Conservation (phyloP, 495 filamentous ascomycete species). For the Aspergillus mulundensis region DNA sequence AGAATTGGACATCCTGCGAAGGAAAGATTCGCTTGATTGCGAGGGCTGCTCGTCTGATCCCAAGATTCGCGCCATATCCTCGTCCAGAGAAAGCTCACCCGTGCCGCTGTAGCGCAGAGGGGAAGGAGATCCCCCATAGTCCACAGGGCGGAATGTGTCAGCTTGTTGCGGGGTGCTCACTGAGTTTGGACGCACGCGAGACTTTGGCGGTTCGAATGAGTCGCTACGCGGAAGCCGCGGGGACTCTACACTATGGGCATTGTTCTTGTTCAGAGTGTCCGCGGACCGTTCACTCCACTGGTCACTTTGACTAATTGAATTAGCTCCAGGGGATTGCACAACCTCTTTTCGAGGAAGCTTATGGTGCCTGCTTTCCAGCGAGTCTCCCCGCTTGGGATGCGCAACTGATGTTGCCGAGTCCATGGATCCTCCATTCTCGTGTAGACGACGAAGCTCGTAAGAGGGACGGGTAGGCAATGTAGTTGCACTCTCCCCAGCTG, state of each 20-base stretch:
- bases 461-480: conserved; percentile 34
- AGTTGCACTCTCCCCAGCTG: conserved; percentile 21
- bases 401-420: conserved; percentile 37
- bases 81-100: conserved; percentile 82
- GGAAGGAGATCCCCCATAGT: conserved; percentile 56
- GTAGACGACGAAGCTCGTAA: conserved; percentile 35
- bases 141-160: conserved; percentile 32
- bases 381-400: conserved; percentile 56
- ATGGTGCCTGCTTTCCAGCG: conserved; percentile 41
- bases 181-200: conserved; percentile 49
- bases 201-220: conserved; percentile 29
- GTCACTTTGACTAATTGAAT: conserved; percentile 14
- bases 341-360: conserved; percentile 35
- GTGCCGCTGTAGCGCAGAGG: conserved; percentile 68
- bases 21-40: conserved; percentile 56
- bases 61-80: conserved; percentile 81
- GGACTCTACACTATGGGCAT: conserved; percentile 31
- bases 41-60: conserved; percentile 57
- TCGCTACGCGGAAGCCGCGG: conserved; percentile 59
- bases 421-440: conserved; percentile 32
- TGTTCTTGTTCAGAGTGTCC: conserved; percentile 16
- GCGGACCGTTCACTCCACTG: conserved; percentile 17
- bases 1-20: conserved; percentile 85
- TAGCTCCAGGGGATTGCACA: conserved; percentile 24
- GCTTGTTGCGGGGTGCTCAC: conserved; percentile 42